Evolutionary conservation across 2,329 filamentous ascomycete species (phyloP), one percentile per base, ranked within the genome.

Genomic region (Gliomastix tumulicola): DNA sequence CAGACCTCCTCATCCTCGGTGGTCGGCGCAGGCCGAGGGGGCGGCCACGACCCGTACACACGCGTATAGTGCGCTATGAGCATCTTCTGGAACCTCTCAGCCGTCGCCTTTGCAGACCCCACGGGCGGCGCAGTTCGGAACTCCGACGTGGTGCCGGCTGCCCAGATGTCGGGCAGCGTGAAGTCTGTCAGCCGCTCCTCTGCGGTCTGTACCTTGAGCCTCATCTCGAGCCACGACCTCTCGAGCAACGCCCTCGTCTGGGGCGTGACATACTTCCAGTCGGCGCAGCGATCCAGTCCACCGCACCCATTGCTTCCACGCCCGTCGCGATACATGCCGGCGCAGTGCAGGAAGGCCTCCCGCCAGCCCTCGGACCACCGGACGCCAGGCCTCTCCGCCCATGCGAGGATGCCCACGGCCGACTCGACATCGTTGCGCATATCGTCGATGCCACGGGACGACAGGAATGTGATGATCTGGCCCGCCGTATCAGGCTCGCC

Each of bases 351-450:
- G 46, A 83, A 87, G 19, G 71, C 70, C 51, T 85, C 81, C 13
- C 73, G 66, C 68, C 80, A 87, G 2, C 80, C 79, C 43, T 80
- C 74, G 31, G 76, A 69, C 78, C 80, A 83, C 6, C 67, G 67
- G 8, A 84, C 72, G 15, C 64, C 68, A 3, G 69, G 63, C n/a
- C 65, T 65, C 46, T 86, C 82, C 3, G 76, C 71, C 76, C 79
- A 86, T 1, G 76, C 72, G 5, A 87, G 62, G 13, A 85, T 57
- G 1, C 74, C 71, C 3, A 81, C 67, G 1, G 81, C 79, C 3
- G 66, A 64, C 23, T 75, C 71, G 1, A 76, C 62, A 41, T 77
- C 76, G 38, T 74, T 72, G 10, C 80, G 71, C 10, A 80, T 66
- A 49, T 86, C 79, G 44, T 84, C 78, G 6, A 84, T 70, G 6